Evolutionary conservation across 176 grass and related monocot species (phyloP).

Genomic region (Rhynchospora breviuscula): DNA sequence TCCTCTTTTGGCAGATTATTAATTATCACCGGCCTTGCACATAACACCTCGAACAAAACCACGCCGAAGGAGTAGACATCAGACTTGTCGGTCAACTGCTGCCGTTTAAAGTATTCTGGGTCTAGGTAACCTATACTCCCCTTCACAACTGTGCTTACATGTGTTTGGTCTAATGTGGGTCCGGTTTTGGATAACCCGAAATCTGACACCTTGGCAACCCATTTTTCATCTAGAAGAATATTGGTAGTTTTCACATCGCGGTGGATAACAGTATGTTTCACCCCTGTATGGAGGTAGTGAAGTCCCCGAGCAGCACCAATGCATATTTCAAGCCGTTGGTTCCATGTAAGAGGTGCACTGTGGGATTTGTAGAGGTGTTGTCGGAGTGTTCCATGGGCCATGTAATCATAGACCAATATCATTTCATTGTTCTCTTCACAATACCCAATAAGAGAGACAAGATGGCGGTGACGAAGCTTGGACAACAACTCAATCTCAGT

Average conservation of each 20-base stretch:
- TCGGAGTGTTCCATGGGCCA: constrained; percentile 49
- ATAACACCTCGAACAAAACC: constrained; percentile 63
- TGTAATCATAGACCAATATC: constrained; percentile 78
- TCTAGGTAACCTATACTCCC: constrained; percentile 75
- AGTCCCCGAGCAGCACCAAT: constrained; percentile 55
- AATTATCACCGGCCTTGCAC: constrained; percentile 40
- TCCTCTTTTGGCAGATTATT: constrained; percentile 44
- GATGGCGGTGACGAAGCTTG: constrained; percentile 61
- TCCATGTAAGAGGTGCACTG: constrained; percentile 54
- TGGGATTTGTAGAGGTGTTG: constrained; percentile 51
- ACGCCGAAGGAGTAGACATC: constrained; percentile 85
- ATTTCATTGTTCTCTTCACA: constrained; percentile 66
- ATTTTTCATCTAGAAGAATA: constrained; percentile 65
- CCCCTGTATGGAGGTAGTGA: constrained; percentile 67
- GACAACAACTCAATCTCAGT: constrained; percentile 76
- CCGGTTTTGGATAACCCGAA: constrained; percentile 61
- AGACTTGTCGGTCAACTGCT: constrained; percentile 66
- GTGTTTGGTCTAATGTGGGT: constrained; percentile 38
- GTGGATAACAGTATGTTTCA: constrained; percentile 60
- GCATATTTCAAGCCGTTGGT: constrained; percentile 62
- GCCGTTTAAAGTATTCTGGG: constrained; percentile 59
- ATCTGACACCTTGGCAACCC: constrained; percentile 64
- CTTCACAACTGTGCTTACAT: constrained; percentile 71
- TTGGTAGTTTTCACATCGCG: constrained; percentile 77
- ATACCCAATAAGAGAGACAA: constrained; percentile 66